phyloP scores from a whole-genome alignment of 1,284 basidiomycete species.

The Ganoderma lingzhi region DNA sequence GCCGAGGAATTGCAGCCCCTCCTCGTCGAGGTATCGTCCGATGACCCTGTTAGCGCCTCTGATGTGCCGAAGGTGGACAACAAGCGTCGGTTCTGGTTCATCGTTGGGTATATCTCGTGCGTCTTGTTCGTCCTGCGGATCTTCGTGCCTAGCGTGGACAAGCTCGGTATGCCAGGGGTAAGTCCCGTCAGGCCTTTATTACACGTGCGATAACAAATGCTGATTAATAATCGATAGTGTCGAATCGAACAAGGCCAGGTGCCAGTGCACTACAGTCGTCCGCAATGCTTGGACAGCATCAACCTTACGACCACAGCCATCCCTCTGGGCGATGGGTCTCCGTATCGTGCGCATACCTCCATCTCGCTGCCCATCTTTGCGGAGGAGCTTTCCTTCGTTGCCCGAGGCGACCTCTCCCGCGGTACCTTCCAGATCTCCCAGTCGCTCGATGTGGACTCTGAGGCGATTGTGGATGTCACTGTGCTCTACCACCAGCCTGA shows the following conservation, averaged over 20 bases:
- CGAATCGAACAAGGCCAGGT: background rate
- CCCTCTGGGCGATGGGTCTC: background rate
- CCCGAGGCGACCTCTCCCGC: slow-evolving; percentile 34
- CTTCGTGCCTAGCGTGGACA: background rate
- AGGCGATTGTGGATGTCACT: slow-evolving; percentile 33
- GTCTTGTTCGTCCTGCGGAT: slow-evolving; percentile 11
- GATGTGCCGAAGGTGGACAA: slow-evolving; percentile 17
- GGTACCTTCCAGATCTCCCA: slow-evolving; percentile 36
- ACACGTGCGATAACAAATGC: background rate
- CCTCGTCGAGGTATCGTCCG: background rate
- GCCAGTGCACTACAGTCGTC: background rate
- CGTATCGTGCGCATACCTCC: slow-evolving; percentile 23
- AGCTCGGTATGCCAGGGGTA: background rate
- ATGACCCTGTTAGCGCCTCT: background rate
- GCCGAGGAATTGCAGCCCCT: background rate
- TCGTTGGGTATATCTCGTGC: slow-evolving; percentile 21
- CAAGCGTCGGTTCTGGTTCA: slow-evolving; percentile 28
- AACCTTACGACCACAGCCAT: background rate
- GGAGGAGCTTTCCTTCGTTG: slow-evolving; percentile 37
- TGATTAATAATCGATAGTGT: background rate
- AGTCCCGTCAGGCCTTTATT: background rate
- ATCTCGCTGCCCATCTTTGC: slow-evolving; percentile 37
- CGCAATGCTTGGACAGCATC: slow-evolving; percentile 6
- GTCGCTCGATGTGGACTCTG: slow-evolving; percentile 17
- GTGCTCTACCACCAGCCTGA: slow-evolving; percentile 30